Conservation (phyloP, 768 basidiomycete species). For the Russula virescens region DNA sequence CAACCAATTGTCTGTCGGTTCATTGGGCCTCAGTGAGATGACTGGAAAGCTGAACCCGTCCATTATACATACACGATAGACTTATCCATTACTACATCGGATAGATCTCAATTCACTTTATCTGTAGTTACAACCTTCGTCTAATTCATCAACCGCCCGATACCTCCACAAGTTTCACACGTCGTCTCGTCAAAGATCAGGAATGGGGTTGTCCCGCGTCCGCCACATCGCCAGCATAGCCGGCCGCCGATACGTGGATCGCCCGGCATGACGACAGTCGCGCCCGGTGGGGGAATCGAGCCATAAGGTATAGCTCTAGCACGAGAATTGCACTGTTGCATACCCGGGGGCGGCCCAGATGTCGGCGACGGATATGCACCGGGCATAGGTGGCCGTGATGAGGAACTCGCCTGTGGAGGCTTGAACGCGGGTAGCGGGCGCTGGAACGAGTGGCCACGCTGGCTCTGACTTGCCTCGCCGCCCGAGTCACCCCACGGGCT, state of each 20-base stretch:
- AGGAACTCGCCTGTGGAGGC: slow-evolving; percentile 7
- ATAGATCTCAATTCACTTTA: neutral
- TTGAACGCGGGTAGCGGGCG: slow-evolving; percentile 22
- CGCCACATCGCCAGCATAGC: slow-evolving; percentile 60
- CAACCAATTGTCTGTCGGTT: neutral
- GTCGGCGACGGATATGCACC: neutral
- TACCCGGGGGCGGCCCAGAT: neutral
- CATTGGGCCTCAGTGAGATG: too few species aligned
- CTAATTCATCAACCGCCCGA: slow-evolving; percentile 41
- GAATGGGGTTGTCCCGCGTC: slow-evolving; percentile 46
- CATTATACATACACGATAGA: neutral
- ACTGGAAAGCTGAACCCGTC: neutral
- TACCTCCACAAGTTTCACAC: slow-evolving; percentile 57
- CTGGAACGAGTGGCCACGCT: slow-evolving; percentile 19
- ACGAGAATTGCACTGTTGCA: neutral
- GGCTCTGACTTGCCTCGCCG: neutral
- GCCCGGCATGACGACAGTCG: slow-evolving; percentile 51
- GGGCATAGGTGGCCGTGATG: neutral
- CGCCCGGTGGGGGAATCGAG: slow-evolving; percentile 34
- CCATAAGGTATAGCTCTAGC: slow-evolving; percentile 26
- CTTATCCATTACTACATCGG: neutral
- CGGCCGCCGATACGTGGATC: slow-evolving; percentile 66
- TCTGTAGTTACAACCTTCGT: neutral
- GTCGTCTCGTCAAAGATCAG: slow-evolving; percentile 48
- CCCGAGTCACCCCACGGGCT: slow-evolving; percentile 35